Evolutionary conservation across 352 stramenopile species (phyloP).

Genomic region (Globisporangium heterothallicum): DNA sequence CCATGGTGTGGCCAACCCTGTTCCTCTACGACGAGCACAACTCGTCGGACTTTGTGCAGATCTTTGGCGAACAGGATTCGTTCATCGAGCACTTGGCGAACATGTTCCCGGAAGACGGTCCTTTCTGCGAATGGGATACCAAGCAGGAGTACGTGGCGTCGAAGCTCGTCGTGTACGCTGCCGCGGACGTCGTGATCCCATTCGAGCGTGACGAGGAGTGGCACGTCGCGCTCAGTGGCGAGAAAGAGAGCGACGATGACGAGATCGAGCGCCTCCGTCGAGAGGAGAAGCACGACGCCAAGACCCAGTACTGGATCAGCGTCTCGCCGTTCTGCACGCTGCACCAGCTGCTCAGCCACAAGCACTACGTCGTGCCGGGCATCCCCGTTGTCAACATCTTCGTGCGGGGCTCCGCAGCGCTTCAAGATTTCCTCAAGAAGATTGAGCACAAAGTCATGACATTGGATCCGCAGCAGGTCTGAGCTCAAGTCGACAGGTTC

Average conservation of each 20-base stretch:
- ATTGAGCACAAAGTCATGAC: slow-evolving; percentile 59
- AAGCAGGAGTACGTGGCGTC: slow-evolving; percentile 70
- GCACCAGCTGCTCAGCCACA: slow-evolving; percentile 58
- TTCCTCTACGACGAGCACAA: slow-evolving; percentile 85
- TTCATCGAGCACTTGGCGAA: slow-evolving; percentile 85
- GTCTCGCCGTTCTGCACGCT: slow-evolving; percentile 79
- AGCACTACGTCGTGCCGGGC: slow-evolving; percentile 77
- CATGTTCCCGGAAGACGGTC: slow-evolving; percentile 86
- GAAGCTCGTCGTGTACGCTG: slow-evolving; percentile 68
- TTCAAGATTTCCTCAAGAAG: slow-evolving; percentile 59
- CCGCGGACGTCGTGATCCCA: slow-evolving; percentile 62
- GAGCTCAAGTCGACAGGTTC: background rate
- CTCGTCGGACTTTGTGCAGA: slow-evolving; percentile 81
- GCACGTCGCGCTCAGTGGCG: slow-evolving; percentile 73
- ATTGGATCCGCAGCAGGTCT: slow-evolving; percentile 27
- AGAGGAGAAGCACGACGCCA: slow-evolving; percentile 73
- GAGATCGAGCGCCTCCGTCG: slow-evolving; percentile 53
- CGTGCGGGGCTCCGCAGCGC: slow-evolving; percentile 55
- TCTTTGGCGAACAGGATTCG: slow-evolving; percentile 71
- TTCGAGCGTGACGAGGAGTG: slow-evolving; percentile 62
- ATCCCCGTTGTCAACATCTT: slow-evolving; percentile 84
- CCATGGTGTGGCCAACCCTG: slow-evolving; percentile 76
- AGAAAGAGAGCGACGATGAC: slow-evolving; percentile 60
- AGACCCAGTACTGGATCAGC: slow-evolving; percentile 73
- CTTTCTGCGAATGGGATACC: slow-evolving; percentile 77